A percentile compares a stretch with the other conserved stretches of the same genome.
These are phyloP conservation scores for Neostapfia colusana DNA, from an alignment of 176 grass and related monocot genomes.

Conservation along the genomic window DNA sequence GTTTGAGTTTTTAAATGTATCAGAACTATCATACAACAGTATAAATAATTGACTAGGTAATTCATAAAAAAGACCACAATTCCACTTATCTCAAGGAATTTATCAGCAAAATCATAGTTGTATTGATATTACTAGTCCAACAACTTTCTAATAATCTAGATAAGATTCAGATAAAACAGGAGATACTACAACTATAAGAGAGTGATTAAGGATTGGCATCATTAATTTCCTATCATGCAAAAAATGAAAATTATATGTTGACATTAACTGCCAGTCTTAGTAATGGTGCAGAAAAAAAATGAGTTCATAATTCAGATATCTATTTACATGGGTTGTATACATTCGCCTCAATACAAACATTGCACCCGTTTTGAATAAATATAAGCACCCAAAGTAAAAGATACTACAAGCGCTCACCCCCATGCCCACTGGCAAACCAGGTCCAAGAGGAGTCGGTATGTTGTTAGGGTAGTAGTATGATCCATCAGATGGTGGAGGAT, in stretches of 20 bases:
- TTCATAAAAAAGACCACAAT: not conserved
- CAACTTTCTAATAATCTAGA: not conserved
- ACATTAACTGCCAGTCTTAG: not conserved
- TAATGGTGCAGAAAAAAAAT: not conserved
- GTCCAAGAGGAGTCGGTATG: conserved; percentile 45
- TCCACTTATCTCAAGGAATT: not conserved
- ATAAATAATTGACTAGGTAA: not conserved
- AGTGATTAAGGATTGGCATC: conserved; percentile 14
- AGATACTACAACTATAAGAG: not conserved
- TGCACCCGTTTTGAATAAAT: not conserved
- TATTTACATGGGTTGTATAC: not conserved
- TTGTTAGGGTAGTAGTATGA: conserved; percentile 70
- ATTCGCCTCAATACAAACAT: not conserved
- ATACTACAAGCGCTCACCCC: conserved; percentile 47
- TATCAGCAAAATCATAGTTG: not conserved
- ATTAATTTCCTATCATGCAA: conserved; percentile 5
- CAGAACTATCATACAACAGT: conserved; percentile 5
- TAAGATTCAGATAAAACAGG: not conserved
- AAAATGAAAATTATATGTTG: conserved; percentile 5
- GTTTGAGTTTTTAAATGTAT: not conserved
- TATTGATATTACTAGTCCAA: not conserved
- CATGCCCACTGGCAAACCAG: conserved; percentile 58
- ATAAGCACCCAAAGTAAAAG: conserved; percentile 6
- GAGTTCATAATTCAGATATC: not conserved
- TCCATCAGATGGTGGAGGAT: conserved; percentile 53